phyloP scores from a whole-genome alignment of 2,329 filamentous ascomycete genomes.

The Hypoxylon sp. region DNA sequence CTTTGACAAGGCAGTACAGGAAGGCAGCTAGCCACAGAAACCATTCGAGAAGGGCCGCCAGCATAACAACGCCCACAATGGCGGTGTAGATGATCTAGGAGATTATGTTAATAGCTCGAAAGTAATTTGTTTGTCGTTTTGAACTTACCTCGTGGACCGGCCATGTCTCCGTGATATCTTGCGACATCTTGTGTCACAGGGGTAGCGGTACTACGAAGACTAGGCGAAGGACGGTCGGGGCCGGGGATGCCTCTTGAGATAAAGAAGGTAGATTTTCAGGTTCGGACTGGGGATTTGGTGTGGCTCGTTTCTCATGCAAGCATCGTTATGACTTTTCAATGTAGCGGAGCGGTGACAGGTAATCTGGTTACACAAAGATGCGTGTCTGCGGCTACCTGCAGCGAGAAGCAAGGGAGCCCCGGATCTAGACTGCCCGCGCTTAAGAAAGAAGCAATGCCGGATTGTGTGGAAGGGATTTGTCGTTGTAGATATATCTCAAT shows the following conservation, averaged over 20 bases:
- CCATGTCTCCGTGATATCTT: constrained; percentile 60
- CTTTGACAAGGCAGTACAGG: constrained; percentile 88
- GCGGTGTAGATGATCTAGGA: constrained; percentile 84
- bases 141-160: constrained; percentile 61
- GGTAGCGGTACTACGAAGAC: constrained; percentile 3
- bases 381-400: constrained; percentile 43
- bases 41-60: constrained; percentile 91
- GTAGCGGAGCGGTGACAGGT: constrained; percentile 25
- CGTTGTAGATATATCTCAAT: constrained; percentile 15
- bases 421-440: constrained; percentile 13
- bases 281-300: constrained; percentile 32
- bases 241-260: constrained; percentile 23
- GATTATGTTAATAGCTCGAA: constrained; percentile 31
- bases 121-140: neutral
- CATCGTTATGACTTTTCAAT: constrained; percentile 39
- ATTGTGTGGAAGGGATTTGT: constrained; percentile 10
- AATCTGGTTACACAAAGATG: constrained; percentile 34
- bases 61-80: constrained; percentile 83
- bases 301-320: constrained; percentile 42
- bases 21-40: constrained; percentile 95
- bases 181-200: constrained; percentile 51
- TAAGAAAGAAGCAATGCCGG: constrained; percentile 21
- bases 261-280: constrained; percentile 27
- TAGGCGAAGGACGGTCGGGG: constrained; percentile 13
- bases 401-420: constrained; percentile 39